Evolutionary conservation across 1,139 yeast genomes (phyloP), one percentile per base, ranked within the genome.

Genomic region (Scheffersomyces cryptocercus): DNA sequence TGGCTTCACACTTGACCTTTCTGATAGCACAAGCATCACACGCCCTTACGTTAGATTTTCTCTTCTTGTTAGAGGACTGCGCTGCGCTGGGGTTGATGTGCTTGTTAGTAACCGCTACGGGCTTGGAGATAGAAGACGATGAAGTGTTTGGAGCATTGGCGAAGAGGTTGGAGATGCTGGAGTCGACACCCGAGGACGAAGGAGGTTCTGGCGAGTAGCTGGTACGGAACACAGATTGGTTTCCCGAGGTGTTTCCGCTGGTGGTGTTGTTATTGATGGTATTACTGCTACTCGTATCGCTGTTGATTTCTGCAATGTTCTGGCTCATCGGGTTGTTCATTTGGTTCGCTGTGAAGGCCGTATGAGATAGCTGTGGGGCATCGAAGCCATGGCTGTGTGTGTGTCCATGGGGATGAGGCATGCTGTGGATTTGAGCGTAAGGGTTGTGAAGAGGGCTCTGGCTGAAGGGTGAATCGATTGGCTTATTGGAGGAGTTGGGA

Each of bases 11-110:
- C 47, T 66, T 65, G 30, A 72, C 73, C 52, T 73, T 73, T 29
- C 77, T 50, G n/a, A 67, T 59, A 16, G 77, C 74, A 59, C 79
- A 73, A 13, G 73, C 74, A 49, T 73, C 79, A 49, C 79, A 73
- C 4, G 79, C 58, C 12, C 53, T 48, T 12, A 51, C 51, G 35
- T 46, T 51, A 9, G 51, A 39, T 35, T 48, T 48, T 24, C 52
- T 46, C 37, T 50, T 49, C 20, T 47, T 49, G 36, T 44, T 46
- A 16, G 43, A 42, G 31, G 35, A 31, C 10, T 15, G 35, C 5
- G n/a, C 35, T 10, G 35, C 35, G 35, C 20, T 31, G 35, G 35
- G 11, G 35, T 31, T 31, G 12, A 31, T 4, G n/a, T 31, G 35
- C 20, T 31, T 31, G 35, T 31, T 31, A 7, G 35, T 31, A 9